Base-by-base conservation (phyloP, 352 stramenopile species). In the Halophytophthora polymorphica region DNA sequence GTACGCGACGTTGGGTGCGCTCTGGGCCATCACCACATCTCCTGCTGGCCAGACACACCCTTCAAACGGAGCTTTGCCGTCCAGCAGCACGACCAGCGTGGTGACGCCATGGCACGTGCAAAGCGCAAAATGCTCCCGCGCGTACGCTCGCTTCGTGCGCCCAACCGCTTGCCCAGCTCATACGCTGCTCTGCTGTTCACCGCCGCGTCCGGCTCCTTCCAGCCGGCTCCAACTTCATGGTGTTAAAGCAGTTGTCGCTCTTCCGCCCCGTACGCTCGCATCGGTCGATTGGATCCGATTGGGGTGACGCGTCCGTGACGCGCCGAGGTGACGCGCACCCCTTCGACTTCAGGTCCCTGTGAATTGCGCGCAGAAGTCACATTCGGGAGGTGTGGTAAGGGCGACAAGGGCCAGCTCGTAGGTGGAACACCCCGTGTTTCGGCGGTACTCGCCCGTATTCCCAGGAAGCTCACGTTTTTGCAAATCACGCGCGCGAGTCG, bases 181-280 rank as follows among this genome's bases (percentile, higher is more conserved):
- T n/a, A n/a, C n/a, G n/a, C n/a, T n/a, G 25, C 8, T 4, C 8
- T 31, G 25, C 25, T 31, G 25, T 31, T 31, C 25, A 31, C 8
- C 25, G 8, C 8, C 4, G 25, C 25, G 25, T 31, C 25, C 25
- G 25, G 25, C 25, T 31, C 25, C 25, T 31, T 31, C 25, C 25
- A 31, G 25, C 25, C 8, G 25, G 25, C 25, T 31, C 25, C 25
- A 4, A 31, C 25, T 8, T 31, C 25, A 4, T 31, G 25, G 25
- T 31, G 25, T 31, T 31, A 31, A 31, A 31, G 25, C 25, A 31
- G 4, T 21, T 39, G 42, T n/a, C n/a, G 22, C 2, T 6, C 29
- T 39, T 49, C 33, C 42, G 52, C 52, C 52, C 53, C 52, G 52
- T 59, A 49, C 52, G 53, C 59, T 68, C 59, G 59, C 59, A 63